Evolutionary conservation across 345 rosid species (phyloP), one percentile per base, ranked within the genome.

Genomic region (Camelina laxa): DNA sequence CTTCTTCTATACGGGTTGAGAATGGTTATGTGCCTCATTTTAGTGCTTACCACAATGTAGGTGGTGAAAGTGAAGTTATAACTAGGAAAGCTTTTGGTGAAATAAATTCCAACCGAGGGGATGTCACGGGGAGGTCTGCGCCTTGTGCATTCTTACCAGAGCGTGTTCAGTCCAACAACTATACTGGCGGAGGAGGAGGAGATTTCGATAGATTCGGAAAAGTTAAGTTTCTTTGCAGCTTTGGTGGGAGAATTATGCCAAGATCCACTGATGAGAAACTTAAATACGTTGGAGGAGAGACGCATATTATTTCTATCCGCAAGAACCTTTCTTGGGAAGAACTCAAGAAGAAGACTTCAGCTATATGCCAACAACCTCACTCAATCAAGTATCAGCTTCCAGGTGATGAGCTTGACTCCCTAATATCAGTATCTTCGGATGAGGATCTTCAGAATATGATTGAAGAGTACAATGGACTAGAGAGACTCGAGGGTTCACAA

Each of bases 391-490:
- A 86, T 67, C 90, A 88, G 78, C 92, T 88, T 80, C 92, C 92
- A 20, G 89, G 90, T 7, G 90, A 88, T 80, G 92, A 85, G 70
- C 87, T 88, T 64, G 90, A 85, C 71, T 83, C 90, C 11, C 67
- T 88, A 35, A 88, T 88, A 75, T 88, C 93, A 0, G 87, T 86
- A 10, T 83, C 87, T 78, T 85, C 93, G 3, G 84, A 84, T 11
- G 90, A 88, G 62, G 93, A 88, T 78, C 84, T 86, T 70, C 89
- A 86, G 80, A 82, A 88, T 59, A 84, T 88, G 90, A 82, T 86
- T 10, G 90, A 86, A 69, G 93, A 88, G 77, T 86, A 76, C 73
- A 72, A 74, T 67, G 93, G 82, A 30, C 83, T 83, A 61, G 87
- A 84, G 73, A 84, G 60, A 65, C 83, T 70, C 3, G 83, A 62